Evolutionary conservation across 139 green algal genomes (phyloP), one percentile per base, ranked within the genome.

Genomic region (Medakamo hakoo): DNA sequence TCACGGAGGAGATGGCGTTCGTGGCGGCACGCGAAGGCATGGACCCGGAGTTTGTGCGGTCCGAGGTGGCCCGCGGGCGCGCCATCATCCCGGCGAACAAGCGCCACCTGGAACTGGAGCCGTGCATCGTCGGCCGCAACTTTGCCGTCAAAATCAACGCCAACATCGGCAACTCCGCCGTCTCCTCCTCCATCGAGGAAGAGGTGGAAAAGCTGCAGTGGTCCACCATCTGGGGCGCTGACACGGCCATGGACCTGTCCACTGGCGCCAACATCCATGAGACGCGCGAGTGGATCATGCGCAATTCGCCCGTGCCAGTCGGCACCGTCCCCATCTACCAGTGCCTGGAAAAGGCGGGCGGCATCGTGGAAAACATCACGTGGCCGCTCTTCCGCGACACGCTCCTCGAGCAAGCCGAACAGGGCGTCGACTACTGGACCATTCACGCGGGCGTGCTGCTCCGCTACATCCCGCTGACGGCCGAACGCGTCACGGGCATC

Each of bases 31-130:
- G 91, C 1, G 91, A 98, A 75, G 66, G 78, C 4, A 68, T 97
- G 76, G 85, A 95, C 49, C 74, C 81, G 0, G 91, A 97, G 75
- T 94, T 87, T 76, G 88, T 98, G 49, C 65, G 87, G 28, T 81
- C 77, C 4, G 91, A 98, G 86, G 83, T 90, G 64, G 91, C 91
- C 1, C 73, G 91, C 2, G 91, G 91, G 1, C 76, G 91, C 3
- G 91, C 91, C 22, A 97, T 98, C 80, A 97, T 98, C 58, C 91
- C 91, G 3, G 80, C 88, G 66, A 98, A 98, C 82, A 94, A 91
- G 76, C 62, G 75, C 9, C 91, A 98, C 69, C 28, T 84, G 55
- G 91, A 98, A 78, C 80, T 98, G 63, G 91, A 98, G 77, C 89
- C 88, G 2, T 91, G 78, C 28, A 77, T 95, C 49, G 76, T 95